These are phyloP conservation scores for Coemansia furcata DNA, from an alignment of 192 early-diverging fungal genomes.

Conservation along the genomic window DNA sequence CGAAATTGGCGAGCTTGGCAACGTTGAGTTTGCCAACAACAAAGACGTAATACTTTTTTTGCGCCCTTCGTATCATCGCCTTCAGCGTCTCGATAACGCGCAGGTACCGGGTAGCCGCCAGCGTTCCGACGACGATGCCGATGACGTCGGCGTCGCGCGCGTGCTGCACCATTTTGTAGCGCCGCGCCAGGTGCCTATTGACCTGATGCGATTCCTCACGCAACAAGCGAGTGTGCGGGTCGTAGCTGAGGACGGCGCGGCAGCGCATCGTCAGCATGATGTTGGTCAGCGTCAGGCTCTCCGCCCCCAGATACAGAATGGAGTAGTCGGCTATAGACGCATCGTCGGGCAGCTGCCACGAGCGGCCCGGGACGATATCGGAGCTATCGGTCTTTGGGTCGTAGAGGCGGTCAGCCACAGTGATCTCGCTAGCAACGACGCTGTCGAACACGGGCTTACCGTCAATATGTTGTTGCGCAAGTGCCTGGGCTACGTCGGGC, in stretches of 20 bases:
- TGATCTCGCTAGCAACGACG: constrained; percentile 12
- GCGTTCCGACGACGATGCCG: constrained; percentile 94
- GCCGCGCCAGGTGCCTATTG: constrained; percentile 60
- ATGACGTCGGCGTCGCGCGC: constrained; percentile 90
- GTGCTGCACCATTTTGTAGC: constrained; percentile 85
- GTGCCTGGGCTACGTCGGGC: constrained; percentile 22
- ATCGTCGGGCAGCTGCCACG: constrained; percentile 53
- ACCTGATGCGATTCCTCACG: constrained; percentile 59
- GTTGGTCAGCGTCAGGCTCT: constrained; percentile 82
- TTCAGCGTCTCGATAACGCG: constrained; percentile 81
- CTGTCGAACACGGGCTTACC: not conserved
- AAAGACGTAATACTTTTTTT: constrained; percentile 83
- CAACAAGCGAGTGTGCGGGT: constrained; percentile 56
- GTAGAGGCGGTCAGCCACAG: constrained; percentile 11
- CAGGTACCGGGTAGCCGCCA: constrained; percentile 89
- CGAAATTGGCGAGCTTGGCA: constrained; percentile 95
- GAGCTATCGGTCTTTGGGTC: not conserved
- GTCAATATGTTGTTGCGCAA: not conserved
- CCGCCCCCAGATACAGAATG: constrained; percentile 82
- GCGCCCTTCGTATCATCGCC: constrained; percentile 63
- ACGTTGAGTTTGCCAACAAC: constrained; percentile 94
- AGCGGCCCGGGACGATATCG: constrained; percentile 48
- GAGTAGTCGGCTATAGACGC: constrained; percentile 61
- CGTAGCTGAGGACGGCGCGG: constrained; percentile 62
- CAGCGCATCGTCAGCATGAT: constrained; percentile 73